Evolutionary conservation across 345 rosid genomes (phyloP).

Genomic region (Leavenworthia alabamica): DNA sequence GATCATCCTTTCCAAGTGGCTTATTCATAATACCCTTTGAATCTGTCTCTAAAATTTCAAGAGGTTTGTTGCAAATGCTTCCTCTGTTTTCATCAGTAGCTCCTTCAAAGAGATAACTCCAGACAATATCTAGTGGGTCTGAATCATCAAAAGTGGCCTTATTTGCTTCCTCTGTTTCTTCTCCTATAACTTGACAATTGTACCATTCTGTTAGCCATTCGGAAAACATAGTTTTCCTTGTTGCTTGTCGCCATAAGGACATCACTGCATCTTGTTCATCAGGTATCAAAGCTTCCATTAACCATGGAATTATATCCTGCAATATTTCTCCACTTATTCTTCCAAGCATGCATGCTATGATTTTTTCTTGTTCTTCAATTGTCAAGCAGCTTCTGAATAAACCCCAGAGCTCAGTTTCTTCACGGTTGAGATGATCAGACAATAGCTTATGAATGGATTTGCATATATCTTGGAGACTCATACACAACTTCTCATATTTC

Average conservation of each 20-base stretch:
- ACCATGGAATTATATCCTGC: slow-evolving; percentile 72
- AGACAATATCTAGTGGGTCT: slow-evolving; percentile 58
- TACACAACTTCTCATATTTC: slow-evolving; percentile 38
- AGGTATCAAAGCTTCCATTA: slow-evolving; percentile 48
- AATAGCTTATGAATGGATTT: slow-evolving; percentile 54
- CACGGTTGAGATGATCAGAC: slow-evolving; percentile 58
- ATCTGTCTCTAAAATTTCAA: slow-evolving; percentile 7
- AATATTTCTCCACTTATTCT: slow-evolving; percentile 58
- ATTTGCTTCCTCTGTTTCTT: slow-evolving; percentile 25
- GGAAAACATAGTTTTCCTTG: slow-evolving; percentile 70
- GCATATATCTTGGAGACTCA: slow-evolving; percentile 53
- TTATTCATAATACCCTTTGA: slow-evolving; percentile 5
- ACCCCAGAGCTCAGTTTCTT: slow-evolving; percentile 76
- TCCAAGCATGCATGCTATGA: slow-evolving; percentile 63
- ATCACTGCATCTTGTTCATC: slow-evolving; percentile 48
- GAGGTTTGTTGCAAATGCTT: slow-evolving; percentile 15
- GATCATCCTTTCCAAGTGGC: slow-evolving; percentile 17
- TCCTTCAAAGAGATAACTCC: slow-evolving; percentile 45
- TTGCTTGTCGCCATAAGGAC: slow-evolving; percentile 55
- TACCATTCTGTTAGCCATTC: slow-evolving; percentile 84
- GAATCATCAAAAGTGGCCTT: slow-evolving; percentile 14
- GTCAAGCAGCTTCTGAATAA: slow-evolving; percentile 56
- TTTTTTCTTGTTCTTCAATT: slow-evolving; percentile 62
- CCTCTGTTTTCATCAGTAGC: slow-evolving; percentile 28
- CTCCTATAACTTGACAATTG: slow-evolving; percentile 35